Conservation (phyloP, 306 rosid genomes). For the Biancaea sappan region DNA sequence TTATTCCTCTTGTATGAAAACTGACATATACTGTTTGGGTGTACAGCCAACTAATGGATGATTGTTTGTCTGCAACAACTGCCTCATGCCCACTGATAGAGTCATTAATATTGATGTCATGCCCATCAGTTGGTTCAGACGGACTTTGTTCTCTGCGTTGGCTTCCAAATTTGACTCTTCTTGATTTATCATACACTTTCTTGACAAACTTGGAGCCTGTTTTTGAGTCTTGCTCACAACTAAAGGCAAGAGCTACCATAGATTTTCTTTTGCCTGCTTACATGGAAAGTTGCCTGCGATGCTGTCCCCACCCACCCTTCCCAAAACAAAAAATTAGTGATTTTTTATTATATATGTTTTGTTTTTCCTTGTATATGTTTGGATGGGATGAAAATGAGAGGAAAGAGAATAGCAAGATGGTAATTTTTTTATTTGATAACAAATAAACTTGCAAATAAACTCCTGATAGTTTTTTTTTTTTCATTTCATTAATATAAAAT, state of each 20-base stretch:
- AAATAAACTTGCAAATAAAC: background rate
- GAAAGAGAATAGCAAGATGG: background rate
- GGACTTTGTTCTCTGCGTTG: constrained; percentile 76
- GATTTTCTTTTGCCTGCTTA: background rate
- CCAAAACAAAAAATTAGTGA: too few relatives aligned
- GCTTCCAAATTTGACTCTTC: constrained; percentile 70
- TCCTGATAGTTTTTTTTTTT: too few relatives aligned
- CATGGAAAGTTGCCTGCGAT: background rate
- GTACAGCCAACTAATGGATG: constrained; percentile 84
- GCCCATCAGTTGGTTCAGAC: constrained; percentile 82
- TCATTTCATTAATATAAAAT: too few relatives aligned
- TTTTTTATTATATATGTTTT: too few relatives aligned
- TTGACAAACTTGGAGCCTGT: constrained; percentile 84
- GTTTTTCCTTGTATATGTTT: background rate
- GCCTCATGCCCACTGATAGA: constrained; percentile 83
- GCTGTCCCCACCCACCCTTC: background rate
- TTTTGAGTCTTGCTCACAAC: constrained; percentile 80
- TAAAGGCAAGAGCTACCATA: constrained; percentile 58
- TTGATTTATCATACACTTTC: constrained; percentile 95
- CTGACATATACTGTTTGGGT: constrained; percentile 40
- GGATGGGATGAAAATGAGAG: background rate
- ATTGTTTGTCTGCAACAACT: constrained; percentile 90
- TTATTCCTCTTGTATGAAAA: constrained; percentile 28
- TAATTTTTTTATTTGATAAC: background rate
- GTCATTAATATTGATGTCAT: constrained; percentile 90